Evolutionary conservation across 176 grass and related monocot species (phyloP).

Genomic region (Alloteropsis semialata): DNA sequence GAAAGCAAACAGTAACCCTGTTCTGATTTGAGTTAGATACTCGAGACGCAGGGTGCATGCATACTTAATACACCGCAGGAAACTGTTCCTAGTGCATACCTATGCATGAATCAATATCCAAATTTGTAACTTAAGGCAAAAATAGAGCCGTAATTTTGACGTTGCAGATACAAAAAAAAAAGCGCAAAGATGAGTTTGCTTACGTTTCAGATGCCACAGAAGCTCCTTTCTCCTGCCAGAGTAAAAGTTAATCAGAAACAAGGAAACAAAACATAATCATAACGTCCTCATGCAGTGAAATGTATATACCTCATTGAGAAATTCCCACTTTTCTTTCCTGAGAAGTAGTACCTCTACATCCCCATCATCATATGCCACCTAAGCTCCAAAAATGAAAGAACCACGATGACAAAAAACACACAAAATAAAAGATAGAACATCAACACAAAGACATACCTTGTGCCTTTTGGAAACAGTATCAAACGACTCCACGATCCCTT

Average conservation of each 20-base stretch:
- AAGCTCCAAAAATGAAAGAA: conserved; percentile 16
- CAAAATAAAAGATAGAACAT: too few species aligned
- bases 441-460: conserved; percentile 50
- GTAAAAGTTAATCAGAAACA: conserved; percentile 21
- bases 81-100: background rate
- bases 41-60: background rate
- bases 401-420: conserved; percentile 18
- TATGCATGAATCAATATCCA: conserved; percentile 21
- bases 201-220: conserved; percentile 43
- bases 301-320: conserved; percentile 46
- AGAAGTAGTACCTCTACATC: conserved; percentile 75
- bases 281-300: background rate
- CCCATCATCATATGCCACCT: conserved; percentile 94
- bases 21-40: background rate
- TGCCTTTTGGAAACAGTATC: conserved; percentile 71
- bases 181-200: conserved; percentile 6
- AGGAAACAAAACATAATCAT: background rate
- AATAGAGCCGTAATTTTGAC: conserved; percentile 7
- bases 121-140: background rate
- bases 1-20: background rate
- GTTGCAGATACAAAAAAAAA: background rate
- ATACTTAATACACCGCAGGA: background rate
- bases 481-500: conserved; percentile 59
- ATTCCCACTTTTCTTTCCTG: conserved; percentile 74
- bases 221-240: conserved; percentile 43